phyloP scores from a whole-genome alignment of 106 monocot genomes.

The Hemerocallis citrina region DNA sequence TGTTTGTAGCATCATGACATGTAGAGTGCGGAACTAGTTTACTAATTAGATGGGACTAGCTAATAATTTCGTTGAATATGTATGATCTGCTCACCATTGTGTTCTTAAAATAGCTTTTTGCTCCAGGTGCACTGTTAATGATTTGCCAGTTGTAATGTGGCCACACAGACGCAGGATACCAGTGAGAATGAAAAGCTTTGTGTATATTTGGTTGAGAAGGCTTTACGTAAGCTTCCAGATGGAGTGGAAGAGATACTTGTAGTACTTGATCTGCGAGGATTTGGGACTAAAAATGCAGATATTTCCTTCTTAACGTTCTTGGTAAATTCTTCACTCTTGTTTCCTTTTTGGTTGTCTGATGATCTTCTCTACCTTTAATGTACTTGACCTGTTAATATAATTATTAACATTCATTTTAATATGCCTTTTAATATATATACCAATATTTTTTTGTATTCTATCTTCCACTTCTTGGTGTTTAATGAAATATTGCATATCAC shows the following conservation, averaged over 20 bases:
- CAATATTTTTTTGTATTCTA: no score
- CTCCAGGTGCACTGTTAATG: constrained; percentile 19
- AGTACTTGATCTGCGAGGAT: constrained; percentile 72
- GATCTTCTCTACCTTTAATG: no score
- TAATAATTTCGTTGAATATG: not conserved
- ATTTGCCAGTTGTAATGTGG: constrained; percentile 22
- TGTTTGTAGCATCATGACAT: no score
- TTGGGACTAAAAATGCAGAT: constrained; percentile 64
- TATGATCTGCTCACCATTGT: not conserved
- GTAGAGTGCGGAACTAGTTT: no score
- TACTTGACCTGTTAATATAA: no score
- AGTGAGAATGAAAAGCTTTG: constrained; percentile 76
- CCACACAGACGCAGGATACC: constrained; percentile 70
- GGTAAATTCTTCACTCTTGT: constrained; percentile 39
- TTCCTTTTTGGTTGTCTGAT: not conserved
- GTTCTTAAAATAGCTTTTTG: not conserved
- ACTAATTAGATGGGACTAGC: no score
- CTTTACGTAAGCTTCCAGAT: constrained; percentile 63
- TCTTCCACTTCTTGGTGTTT: no score
- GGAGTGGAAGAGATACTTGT: constrained; percentile 71
- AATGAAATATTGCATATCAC: no score
- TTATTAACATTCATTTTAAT: no score
- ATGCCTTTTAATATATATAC: no score
- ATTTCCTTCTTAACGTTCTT: constrained; percentile 68
- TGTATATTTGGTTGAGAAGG: constrained; percentile 77